Evolutionary conservation across 495 filamentous ascomycete genomes (phyloP), one percentile per base, ranked within the genome.

Genomic region (Hapsidospora chrysogenum): DNA sequence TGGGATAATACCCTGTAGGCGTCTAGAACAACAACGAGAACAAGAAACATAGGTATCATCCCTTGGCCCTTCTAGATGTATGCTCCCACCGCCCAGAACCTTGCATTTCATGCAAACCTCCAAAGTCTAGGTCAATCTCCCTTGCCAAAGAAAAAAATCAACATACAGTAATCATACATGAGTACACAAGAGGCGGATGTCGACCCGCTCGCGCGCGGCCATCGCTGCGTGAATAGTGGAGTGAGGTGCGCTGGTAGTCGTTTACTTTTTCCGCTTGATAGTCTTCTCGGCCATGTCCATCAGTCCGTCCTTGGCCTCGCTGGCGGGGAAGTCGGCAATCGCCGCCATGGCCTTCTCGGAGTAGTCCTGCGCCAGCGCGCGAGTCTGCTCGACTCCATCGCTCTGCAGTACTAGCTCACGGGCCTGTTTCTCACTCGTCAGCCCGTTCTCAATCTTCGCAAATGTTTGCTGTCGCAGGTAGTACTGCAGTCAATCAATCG

Each of bases 211-310:
- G n/a, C n/a, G n/a, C n/a, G n/a, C n/a, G n/a, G n/a, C n/a, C n/a
- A n/a, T n/a, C n/a, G n/a, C n/a, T n/a, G n/a, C n/a, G n/a, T n/a
- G n/a, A n/a, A n/a, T n/a, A n/a, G n/a, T n/a, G n/a, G n/a, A n/a
- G n/a, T n/a, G n/a, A n/a, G n/a, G n/a, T n/a, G n/a, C 15, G 1
- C 10, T 1, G 13, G 18, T 13, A 14, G 23, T 11, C 15, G 18
- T 7, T 53, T 68, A 97, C 51, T 93, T 93, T 49, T 84, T 70
- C 46, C 89, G 70, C 49, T 84, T 79, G 61, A 94, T 69, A 2
- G 85, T 84, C 61, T 93, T 93, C 47, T 76, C 70, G 42, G 85
- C 87, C 79, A 96, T 93, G 41, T 94, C 83, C 44, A 89, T 67
- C 35, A 97, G 62, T 6, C 85, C 87, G 16, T 77, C 64, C 59